These are phyloP conservation scores for Naegleria fowleri DNA, from an alignment of 208 protist species.

Conservation along the genomic window DNA sequence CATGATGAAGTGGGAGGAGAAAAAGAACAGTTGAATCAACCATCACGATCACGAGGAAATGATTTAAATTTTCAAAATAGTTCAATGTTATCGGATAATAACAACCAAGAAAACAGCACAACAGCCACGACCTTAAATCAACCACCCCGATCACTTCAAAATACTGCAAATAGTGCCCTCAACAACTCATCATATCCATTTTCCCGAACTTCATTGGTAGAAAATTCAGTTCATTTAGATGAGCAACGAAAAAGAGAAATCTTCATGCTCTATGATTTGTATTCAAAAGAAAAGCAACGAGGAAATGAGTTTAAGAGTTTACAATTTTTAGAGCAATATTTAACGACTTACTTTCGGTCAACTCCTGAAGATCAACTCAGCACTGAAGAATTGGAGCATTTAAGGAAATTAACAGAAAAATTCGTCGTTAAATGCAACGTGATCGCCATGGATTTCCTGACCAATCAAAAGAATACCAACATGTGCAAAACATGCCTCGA, in stretches of 20 bases:
- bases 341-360: not conserved
- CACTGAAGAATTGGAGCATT: not conserved
- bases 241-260: not conserved
- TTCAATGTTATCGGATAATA: no score
- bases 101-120: no score
- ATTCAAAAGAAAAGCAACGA: not conserved
- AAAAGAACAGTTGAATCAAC: no score
- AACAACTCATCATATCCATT: no score
- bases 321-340: not conserved
- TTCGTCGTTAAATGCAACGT: not conserved
- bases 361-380: not conserved
- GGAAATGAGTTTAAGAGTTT: not conserved
- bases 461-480: not conserved
- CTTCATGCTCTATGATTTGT: not conserved
- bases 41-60: no score
- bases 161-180: no score
- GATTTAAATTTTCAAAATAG: no score
- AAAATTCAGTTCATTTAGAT: no score
- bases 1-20: no score
- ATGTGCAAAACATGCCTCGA: not conserved
- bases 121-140: no score
- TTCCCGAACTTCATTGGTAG: no score
- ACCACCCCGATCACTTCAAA: no score
- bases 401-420: not conserved
- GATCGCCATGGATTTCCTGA: not conserved